Evolutionary conservation across 106 monocot genomes (phyloP), one percentile per base, ranked within the genome.

Genomic region (Ottelia alismoides): DNA sequence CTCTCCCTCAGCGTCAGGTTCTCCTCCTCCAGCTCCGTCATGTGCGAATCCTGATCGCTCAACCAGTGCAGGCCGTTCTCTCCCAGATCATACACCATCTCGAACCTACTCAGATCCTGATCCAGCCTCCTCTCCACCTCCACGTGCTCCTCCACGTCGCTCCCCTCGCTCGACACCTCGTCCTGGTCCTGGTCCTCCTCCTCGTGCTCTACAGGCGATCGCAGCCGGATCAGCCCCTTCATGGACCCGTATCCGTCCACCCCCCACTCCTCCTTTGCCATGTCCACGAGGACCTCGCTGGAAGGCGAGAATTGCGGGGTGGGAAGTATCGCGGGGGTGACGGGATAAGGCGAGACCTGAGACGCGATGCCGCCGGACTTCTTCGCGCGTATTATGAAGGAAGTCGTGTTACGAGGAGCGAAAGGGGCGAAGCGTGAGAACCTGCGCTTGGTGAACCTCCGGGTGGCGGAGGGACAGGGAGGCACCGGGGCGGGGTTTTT

Each of bases 381-480:
- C 70, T 90, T 90, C 16, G 84, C 84, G 0, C 90, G 80, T 68
- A 90, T 90, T 63, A 90, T 80, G 75, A 81, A 90, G 18, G 84
- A 84, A 2, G 90, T 78, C 12, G 90, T 90, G 60, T 90, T 90
- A 30, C 77, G n/a, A n/a, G n/a, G n/a, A n/a, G n/a, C n/a, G n/a
- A n/a, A n/a, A n/a, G n/a, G n/a, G n/a, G n/a, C n/a, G 73, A 1
- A 84, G 90, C 2, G 90, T 81, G n/a, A 64, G n/a, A n/a, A n/a
- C n/a, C n/a, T n/a, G n/a, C n/a, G n/a, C n/a, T n/a, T n/a, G n/a
- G n/a, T n/a, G n/a, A n/a, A n/a, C n/a, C n/a, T n/a, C n/a, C n/a
- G n/a, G n/a, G n/a, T n/a, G n/a, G n/a, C n/a, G n/a, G n/a, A n/a
- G n/a, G n/a, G n/a, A n/a, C n/a, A n/a, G n/a, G n/a, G n/a, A n/a